Evolutionary conservation across 1,284 basidiomycete species (phyloP).

Genomic region (Serendipita sp.): DNA sequence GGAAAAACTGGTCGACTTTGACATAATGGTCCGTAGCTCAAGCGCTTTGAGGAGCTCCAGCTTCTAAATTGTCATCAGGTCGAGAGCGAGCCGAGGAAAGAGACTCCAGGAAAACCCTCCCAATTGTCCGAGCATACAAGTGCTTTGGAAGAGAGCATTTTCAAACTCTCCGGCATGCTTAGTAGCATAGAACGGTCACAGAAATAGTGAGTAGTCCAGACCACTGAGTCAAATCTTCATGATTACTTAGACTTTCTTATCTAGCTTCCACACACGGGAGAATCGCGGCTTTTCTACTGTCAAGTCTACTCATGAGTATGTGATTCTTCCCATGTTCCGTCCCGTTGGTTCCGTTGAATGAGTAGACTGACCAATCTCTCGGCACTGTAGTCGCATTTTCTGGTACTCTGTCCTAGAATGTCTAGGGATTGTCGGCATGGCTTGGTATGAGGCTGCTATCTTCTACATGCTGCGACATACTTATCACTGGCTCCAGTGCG

Average conservation of each 20-base stretch:
- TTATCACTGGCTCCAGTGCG: slow-evolving; percentile 31
- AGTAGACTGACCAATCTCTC: slow-evolving; percentile 21
- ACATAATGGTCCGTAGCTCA: slow-evolving; percentile 57
- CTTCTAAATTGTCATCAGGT: slow-evolving; percentile 21
- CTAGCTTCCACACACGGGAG: slow-evolving; percentile 68
- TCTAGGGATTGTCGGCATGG: slow-evolving; percentile 65
- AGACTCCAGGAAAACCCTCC: slow-evolving; percentile 64
- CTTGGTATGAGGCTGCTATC: slow-evolving; percentile 40
- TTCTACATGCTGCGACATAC: slow-evolving; percentile 7
- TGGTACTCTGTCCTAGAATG: slow-evolving; percentile 81
- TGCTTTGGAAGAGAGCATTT: slow-evolving; percentile 84
- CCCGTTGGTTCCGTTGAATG: slow-evolving; percentile 17
- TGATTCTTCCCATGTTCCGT: slow-evolving; percentile 20
- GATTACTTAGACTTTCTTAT: neutral
- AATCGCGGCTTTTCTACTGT: slow-evolving; percentile 70
- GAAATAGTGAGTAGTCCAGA: slow-evolving; percentile 56
- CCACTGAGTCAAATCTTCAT: neutral
- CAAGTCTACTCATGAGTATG: slow-evolving; percentile 62
- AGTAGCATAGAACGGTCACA: slow-evolving; percentile 80
- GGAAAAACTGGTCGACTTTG: slow-evolving; percentile 89
- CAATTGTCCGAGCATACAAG: slow-evolving; percentile 85
- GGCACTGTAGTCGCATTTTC: slow-evolving; percentile 54
- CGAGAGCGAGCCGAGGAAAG: slow-evolving; percentile 80
- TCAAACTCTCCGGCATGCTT: slow-evolving; percentile 73
- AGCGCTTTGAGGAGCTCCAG: neutral